Evolutionary conservation across 176 grass and related monocot genomes (phyloP).

Genomic region (Otatea glauca): DNA sequence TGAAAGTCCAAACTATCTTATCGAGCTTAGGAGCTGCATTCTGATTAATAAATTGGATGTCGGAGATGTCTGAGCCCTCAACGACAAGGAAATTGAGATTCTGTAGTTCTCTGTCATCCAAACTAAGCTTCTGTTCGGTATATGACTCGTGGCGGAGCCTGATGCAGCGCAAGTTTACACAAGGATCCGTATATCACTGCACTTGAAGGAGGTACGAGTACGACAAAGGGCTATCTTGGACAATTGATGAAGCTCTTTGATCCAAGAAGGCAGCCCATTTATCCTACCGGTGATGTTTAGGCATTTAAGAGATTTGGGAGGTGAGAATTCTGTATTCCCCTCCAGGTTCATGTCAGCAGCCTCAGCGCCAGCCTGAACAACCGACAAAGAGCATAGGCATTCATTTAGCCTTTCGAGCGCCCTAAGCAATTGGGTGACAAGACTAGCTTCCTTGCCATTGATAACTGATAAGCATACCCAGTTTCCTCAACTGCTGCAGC

Average conservation of each 20-base stretch:
- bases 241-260: neutral
- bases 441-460: neutral
- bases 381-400: too few species aligned
- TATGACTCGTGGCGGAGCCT: neutral
- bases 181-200: neutral
- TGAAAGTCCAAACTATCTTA: conserved; percentile 1
- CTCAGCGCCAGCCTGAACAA: too few species aligned
- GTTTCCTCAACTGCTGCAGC: neutral
- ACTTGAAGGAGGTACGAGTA: neutral
- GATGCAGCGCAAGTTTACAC: neutral
- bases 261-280: neutral
- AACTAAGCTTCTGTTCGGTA: neutral
- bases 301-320: neutral
- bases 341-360: neutral
- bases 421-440: neutral
- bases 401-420: neutral
- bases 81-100: neutral
- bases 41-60: neutral
- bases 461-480: neutral
- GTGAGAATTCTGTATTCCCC: neutral
- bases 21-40: neutral
- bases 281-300: neutral
- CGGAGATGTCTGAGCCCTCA: neutral
- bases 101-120: neutral
- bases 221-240: neutral